Conservation (phyloP, 2,329 filamentous ascomycete species). For the Ambrosiella cleistominuta region DNA sequence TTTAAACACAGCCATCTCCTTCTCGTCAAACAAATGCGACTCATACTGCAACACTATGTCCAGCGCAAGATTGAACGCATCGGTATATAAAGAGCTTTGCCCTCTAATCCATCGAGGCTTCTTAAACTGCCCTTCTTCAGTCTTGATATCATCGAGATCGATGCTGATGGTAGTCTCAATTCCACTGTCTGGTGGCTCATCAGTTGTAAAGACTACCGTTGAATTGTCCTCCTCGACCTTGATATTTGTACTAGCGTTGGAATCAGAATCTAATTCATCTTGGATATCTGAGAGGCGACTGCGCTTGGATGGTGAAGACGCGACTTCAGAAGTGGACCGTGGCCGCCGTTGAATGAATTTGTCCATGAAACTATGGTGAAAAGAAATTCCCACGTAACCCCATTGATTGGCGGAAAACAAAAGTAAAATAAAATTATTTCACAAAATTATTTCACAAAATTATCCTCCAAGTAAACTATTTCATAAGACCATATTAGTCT, state of each 20-base stretch:
- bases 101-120: conserved; percentile 47
- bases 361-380: background rate
- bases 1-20: conserved; percentile 59
- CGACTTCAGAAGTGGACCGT: background rate
- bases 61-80: conserved; percentile 86
- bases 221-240: background rate
- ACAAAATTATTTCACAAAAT: background rate
- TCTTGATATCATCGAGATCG: background rate
- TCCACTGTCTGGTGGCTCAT: background rate
- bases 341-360: conserved; percentile 3
- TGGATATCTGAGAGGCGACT: background rate
- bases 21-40: conserved; percentile 65
- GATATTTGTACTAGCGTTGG: background rate
- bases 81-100: conserved; percentile 82
- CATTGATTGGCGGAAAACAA: no score
- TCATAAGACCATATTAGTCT: no score
- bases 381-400: no score
- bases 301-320: background rate
- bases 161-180: background rate
- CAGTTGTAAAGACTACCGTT: background rate
- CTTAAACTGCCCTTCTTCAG: background rate
- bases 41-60: conserved; percentile 83
- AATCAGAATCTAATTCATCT: background rate
- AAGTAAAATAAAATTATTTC: background rate
- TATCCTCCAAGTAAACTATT: no score